A percentile compares a stretch with the other conserved stretches of the same genome.
These are phyloP conservation scores for Tricholoma bakamatsutake DNA, from an alignment of 768 basidiomycete species.

Conservation along the genomic window DNA sequence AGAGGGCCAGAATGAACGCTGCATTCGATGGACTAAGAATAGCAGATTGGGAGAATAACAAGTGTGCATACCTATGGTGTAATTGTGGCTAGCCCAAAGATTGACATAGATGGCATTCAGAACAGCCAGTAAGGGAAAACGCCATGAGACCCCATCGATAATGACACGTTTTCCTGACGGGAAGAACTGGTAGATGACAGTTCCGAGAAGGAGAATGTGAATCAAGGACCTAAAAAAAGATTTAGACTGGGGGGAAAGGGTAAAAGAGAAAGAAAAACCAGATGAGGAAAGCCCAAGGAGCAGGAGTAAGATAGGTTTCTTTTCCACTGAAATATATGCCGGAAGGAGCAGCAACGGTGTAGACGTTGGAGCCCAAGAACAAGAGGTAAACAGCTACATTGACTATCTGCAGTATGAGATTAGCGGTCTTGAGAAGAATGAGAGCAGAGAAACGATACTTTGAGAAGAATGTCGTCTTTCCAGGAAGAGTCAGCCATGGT, in stretches of 20 bases:
- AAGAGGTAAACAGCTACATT: constrained; percentile 81
- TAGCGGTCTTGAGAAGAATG: not conserved
- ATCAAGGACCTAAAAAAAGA: constrained; percentile 63
- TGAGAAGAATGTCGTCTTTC: constrained; percentile 64
- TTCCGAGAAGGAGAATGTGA: constrained; percentile 87
- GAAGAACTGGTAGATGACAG: constrained; percentile 87
- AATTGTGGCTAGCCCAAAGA: constrained; percentile 76
- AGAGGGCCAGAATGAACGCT: constrained; percentile 85
- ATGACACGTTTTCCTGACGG: constrained; percentile 68
- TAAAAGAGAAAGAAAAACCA: constrained; percentile 44
- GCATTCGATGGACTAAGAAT: constrained; percentile 3
- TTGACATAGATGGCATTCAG: constrained; percentile 89
- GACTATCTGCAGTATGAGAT: constrained; percentile 38
- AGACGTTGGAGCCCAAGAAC: constrained; percentile 89
- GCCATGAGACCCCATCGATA: constrained; percentile 86
- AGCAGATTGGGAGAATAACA: constrained; percentile 7
- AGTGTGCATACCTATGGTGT: constrained; percentile 45
- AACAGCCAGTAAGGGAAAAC: constrained; percentile 82
- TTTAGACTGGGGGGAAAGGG: constrained; percentile 3
- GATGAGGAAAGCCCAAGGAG: constrained; percentile 87
- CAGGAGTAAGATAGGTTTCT: constrained; percentile 93
- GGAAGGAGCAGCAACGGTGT: constrained; percentile 72
- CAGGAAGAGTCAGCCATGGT: constrained; percentile 56
- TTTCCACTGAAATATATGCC: constrained; percentile 69
- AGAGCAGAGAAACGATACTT: too few relatives aligned